These are phyloP conservation scores for Cladosporium sp. DNA, from an alignment of 2,329 filamentous ascomycete species.

Conservation along the genomic window DNA sequence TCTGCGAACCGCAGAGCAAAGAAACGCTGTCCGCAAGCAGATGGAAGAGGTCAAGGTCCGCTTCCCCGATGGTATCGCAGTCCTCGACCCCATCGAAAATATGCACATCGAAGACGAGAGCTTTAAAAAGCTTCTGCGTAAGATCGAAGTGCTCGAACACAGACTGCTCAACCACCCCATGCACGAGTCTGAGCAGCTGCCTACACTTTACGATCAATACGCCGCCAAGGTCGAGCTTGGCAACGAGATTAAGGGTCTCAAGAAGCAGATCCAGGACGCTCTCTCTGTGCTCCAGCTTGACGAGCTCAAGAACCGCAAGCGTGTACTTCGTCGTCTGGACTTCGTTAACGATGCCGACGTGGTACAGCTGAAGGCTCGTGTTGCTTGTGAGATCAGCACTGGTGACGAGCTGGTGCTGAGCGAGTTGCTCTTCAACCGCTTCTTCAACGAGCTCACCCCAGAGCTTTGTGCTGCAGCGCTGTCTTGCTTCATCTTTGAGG, in stretches of 20 bases:
- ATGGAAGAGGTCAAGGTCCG: conserved; percentile 79
- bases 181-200: conserved; percentile 83
- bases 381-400: conserved; percentile 96
- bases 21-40: conserved; percentile 66
- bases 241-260: conserved; percentile 81
- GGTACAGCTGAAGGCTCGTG: conserved; percentile 93
- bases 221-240: conserved; percentile 73
- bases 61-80: conserved; percentile 88
- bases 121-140: conserved; percentile 88
- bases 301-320: conserved; percentile 93
- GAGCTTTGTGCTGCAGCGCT: conserved; percentile 85
- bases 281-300: conserved; percentile 91
- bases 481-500: conserved; percentile 96
- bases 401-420: conserved; percentile 92
- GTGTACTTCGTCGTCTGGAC: conserved; percentile 86
- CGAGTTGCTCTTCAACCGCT: conserved; percentile 92
- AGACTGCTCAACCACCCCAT: conserved; percentile 85
- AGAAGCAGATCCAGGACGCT: conserved; percentile 82
- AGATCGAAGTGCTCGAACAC: conserved; percentile 96
- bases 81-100: conserved; percentile 91
- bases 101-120: conserved; percentile 92
- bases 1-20: conserved; percentile 66
- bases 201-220: conserved; percentile 85
- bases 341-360: conserved; percentile 97
- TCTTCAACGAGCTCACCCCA: conserved; percentile 93